Evolutionary conservation across 2,329 filamentous ascomycete species (phyloP).

Genomic region (Ascochyta pisi): DNA sequence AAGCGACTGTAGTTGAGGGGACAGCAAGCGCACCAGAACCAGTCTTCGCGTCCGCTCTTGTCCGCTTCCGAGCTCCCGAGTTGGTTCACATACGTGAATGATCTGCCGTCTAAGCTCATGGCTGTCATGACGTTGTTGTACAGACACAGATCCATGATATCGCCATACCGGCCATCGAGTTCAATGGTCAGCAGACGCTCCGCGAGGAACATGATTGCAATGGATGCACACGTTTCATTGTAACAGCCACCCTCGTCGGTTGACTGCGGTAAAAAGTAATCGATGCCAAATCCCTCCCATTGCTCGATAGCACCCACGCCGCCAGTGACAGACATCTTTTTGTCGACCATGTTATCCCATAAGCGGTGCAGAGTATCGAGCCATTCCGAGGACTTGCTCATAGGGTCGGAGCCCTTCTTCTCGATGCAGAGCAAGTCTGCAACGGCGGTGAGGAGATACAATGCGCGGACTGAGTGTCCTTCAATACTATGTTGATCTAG

Average conservation of each 20-base stretch:
- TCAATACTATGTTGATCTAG: constrained; percentile 62
- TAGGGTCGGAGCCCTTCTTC: constrained; percentile 40
- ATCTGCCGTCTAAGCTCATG: constrained; percentile 62
- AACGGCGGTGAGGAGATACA: constrained; percentile 66
- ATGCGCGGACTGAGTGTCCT: constrained; percentile 66
- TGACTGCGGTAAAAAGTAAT: constrained; percentile 64
- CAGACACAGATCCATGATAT: constrained; percentile 67
- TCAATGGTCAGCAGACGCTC: constrained; percentile 49
- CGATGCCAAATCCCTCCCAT: constrained; percentile 66
- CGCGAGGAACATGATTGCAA: constrained; percentile 19
- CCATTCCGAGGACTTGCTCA: constrained; percentile 11
- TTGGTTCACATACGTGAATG: constrained; percentile 69
- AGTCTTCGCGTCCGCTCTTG: constrained; percentile 59
- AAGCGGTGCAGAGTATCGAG: constrained; percentile 54
- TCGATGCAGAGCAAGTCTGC: constrained; percentile 56
- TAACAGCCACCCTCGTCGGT: constrained; percentile 69
- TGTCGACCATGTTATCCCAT: constrained; percentile 67
- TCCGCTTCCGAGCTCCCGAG: constrained; percentile 61
- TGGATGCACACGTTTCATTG: constrained; percentile 62
- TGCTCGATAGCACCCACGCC: constrained; percentile 65
- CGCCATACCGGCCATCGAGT: constrained; percentile 60
- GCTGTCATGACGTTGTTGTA: constrained; percentile 67
- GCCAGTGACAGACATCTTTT: constrained; percentile 69
- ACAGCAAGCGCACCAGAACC: constrained; percentile 58
- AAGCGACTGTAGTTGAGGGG: constrained; percentile 20